Conservation (phyloP, 2,329 filamentous ascomycete genomes). For the Hymenoscyphus albidus region DNA sequence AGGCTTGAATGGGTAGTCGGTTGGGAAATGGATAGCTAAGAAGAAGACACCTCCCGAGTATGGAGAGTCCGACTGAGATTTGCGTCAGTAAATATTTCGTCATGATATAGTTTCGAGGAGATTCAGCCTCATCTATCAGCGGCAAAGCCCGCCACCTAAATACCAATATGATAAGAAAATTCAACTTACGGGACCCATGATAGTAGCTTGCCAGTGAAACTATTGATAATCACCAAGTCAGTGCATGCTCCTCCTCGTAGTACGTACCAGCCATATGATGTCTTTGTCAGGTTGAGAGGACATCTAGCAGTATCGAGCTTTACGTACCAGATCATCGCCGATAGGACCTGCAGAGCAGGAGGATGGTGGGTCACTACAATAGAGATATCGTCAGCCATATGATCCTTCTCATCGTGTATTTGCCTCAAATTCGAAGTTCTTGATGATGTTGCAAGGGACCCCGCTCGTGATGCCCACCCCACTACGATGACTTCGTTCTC, state of each 20-base stretch:
- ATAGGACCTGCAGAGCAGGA: slow-evolving; percentile 97
- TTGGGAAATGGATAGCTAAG: slow-evolving; percentile 97
- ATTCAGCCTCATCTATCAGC: slow-evolving; percentile 18
- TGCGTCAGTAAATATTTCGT: slow-evolving; percentile 22
- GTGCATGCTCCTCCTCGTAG: slow-evolving; percentile 21
- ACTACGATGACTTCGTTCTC: slow-evolving; percentile 20
- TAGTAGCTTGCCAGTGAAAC: slow-evolving; percentile 99
- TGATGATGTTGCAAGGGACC: slow-evolving; percentile 34
- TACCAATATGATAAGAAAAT: slow-evolving; percentile 26
- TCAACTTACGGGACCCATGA: slow-evolving; percentile 93
- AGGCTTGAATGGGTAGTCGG: slow-evolving; percentile 99
- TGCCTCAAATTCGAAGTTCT: slow-evolving; percentile 27
- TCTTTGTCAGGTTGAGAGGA: background rate
- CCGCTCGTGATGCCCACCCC: slow-evolving; percentile 32
- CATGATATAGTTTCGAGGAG: slow-evolving; percentile 16
- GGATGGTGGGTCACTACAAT: slow-evolving; percentile 84
- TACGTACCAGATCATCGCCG: slow-evolving; percentile 93
- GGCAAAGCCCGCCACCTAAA: slow-evolving; percentile 13
- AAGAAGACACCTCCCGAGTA: slow-evolving; percentile 99
- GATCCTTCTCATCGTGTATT: slow-evolving; percentile 8
- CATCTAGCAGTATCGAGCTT: background rate
- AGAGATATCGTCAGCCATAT: slow-evolving; percentile 25
- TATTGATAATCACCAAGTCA: slow-evolving; percentile 42
- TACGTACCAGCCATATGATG: background rate
- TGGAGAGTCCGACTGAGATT: slow-evolving; percentile 77